Evolutionary conservation across 1,284 basidiomycete species (phyloP), one percentile per base, ranked within the genome.

Genomic region (Trametes versicolor): DNA sequence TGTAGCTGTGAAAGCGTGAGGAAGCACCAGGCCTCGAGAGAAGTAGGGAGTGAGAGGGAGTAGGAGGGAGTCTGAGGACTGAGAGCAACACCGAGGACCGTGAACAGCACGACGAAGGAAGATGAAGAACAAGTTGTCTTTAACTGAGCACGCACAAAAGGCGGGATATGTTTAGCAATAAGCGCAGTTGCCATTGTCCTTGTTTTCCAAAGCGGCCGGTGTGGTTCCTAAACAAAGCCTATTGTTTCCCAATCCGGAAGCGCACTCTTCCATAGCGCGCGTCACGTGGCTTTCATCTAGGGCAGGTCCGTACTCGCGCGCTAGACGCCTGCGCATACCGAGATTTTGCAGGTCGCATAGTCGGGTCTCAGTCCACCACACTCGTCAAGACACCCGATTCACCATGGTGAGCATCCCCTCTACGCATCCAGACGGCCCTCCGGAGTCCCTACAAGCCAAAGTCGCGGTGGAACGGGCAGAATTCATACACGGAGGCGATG

Each of bases 391-490:
- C 72, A 65, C 71, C 70, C 72, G 73, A 74, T 71, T 69, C 71
- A 77, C 70, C 68, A 77, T 80, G 79, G 79, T 80, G 73, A 80
- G 79, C 72, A 68, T 51, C 66, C 51, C 45, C 39, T 63, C 64
- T 60, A 54, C 63, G 56, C 41, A 43, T 56, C 25, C 53, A 59
- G 59, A 68, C 53, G 37, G 58, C 41, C 39, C 36, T 41, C 32
- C 25, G 49, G 57, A 60, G 52, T 58, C 65, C 52, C 43, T 62
- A 60, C 25, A 41, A 62, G 45, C 55, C 59, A 52, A 57, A 58
- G 61, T 49, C 62, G 65, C 60, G 57, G 58, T 58, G 39, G 45
- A 66, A 67, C 27, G 27, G 50, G 43, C 32, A 56, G 36, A 70
- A 58, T 60, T 55, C 49, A 45, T 57, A 65, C 47, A 37, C 48